Evolutionary conservation across 176 grass and related monocot genomes (phyloP).

Genomic region (Phoenix roebelenii): DNA sequence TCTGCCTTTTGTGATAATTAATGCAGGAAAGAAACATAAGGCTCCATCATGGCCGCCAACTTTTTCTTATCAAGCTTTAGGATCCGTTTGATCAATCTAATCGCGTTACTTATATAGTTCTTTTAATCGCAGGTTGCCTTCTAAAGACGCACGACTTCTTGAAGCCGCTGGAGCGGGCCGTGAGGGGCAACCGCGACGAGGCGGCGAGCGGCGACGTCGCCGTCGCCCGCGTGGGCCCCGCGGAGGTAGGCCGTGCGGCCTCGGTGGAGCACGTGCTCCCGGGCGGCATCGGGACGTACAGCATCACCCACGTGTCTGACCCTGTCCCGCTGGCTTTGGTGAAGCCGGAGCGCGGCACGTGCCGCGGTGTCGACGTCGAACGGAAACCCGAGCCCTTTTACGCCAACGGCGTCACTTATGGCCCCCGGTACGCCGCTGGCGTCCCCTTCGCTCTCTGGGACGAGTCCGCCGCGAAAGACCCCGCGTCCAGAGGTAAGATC

Average conservation of each 20-base stretch:
- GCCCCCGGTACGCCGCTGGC: conserved; percentile 32
- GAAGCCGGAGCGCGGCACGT: conserved; percentile 24
- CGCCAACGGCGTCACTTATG: not conserved
- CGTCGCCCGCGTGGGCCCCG: not conserved
- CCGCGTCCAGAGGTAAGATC: conserved; percentile 34
- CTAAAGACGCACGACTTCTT: conserved; percentile 79
- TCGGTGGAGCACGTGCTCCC: conserved; percentile 36
- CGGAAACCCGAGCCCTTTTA: conserved; percentile 21
- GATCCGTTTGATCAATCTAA: no score
- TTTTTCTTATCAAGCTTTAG: no score
- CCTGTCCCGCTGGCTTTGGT: conserved; percentile 6
- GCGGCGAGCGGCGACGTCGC: not conserved
- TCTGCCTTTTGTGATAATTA: no score
- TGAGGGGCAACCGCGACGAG: conserved; percentile 2
- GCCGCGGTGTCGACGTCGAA: not conserved
- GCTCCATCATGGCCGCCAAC: no score
- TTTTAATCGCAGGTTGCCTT: conserved; percentile 29
- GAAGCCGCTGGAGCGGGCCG: conserved; percentile 40
- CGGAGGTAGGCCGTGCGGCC: conserved; percentile 3
- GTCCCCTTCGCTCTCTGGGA: conserved; percentile 45
- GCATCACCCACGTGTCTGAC: conserved; percentile 42
- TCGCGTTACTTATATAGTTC: not conserved
- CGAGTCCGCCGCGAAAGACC: conserved; percentile 21
- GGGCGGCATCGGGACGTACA: conserved; percentile 57
- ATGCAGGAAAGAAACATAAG: no score